Conservation (phyloP, 306 rosid genomes). For the Dalbergia cultrata region DNA sequence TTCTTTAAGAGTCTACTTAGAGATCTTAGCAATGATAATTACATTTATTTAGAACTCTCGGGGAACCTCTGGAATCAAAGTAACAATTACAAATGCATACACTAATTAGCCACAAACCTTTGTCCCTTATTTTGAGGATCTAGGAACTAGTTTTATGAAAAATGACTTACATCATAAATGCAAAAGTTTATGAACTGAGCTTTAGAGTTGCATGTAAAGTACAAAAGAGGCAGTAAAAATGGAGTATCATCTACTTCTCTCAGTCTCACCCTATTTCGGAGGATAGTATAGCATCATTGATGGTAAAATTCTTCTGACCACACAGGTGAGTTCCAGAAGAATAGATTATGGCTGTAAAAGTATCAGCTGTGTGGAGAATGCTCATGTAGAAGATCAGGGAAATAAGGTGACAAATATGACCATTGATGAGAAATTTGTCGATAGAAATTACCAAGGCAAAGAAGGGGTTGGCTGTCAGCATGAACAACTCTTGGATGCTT, state of each 20-base stretch:
- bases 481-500: slow-evolving; percentile 69
- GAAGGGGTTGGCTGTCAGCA: slow-evolving; percentile 61
- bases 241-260: not conserved
- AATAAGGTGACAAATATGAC: slow-evolving; percentile 61
- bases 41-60: not conserved
- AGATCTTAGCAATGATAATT: not conserved
- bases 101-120: not conserved
- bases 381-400: slow-evolving; percentile 43
- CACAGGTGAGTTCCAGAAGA: slow-evolving; percentile 55
- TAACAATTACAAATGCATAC: not conserved
- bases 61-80: not conserved
- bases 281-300: slow-evolving; percentile 33
- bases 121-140: slow-evolving; percentile 2
- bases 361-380: slow-evolving; percentile 49
- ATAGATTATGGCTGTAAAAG: slow-evolving; percentile 63
- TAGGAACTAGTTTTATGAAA: slow-evolving; percentile 29
- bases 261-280: not conserved
- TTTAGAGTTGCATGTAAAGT: slow-evolving; percentile 1
- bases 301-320: slow-evolving; percentile 32
- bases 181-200: slow-evolving; percentile 6
- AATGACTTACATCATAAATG: slow-evolving; percentile 17
- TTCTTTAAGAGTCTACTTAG: not conserved
- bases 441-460: slow-evolving; percentile 49
- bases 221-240: slow-evolving; percentile 9
- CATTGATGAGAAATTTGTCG: slow-evolving; percentile 55